These are phyloP conservation scores for Gastrolobium bilobum DNA, from an alignment of 306 rosid genomes.

Conservation along the genomic window DNA sequence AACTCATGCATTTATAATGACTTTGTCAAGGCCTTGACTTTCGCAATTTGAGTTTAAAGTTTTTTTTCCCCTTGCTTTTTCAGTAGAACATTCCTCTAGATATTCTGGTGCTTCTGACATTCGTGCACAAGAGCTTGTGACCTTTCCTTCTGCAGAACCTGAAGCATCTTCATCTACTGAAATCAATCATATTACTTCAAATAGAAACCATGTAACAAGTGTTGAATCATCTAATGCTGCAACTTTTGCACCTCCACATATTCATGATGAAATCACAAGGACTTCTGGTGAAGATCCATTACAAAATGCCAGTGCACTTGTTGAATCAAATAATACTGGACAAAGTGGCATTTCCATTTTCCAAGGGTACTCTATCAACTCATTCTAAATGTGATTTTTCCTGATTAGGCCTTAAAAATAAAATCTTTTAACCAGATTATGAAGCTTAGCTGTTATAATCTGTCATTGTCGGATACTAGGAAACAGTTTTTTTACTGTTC, in stretches of 20 bases:
- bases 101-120: slow-evolving; percentile 49
- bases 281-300: slow-evolving; percentile 51
- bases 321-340: slow-evolving; percentile 55
- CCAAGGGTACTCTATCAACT: slow-evolving; percentile 72
- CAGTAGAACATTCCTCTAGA: slow-evolving; percentile 72
- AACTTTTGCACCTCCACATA: slow-evolving; percentile 48
- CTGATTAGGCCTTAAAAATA: neutral
- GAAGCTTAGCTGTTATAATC: slow-evolving; percentile 14
- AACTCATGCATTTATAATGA: neutral
- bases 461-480: neutral
- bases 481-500: neutral
- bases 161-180: slow-evolving; percentile 51
- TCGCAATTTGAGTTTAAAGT: slow-evolving; percentile 29
- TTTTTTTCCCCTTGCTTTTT: slow-evolving; percentile 45
- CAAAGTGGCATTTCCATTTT: slow-evolving; percentile 79
- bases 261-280: slow-evolving; percentile 50
- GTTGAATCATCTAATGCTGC: slow-evolving; percentile 57
- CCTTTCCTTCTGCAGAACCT: slow-evolving; percentile 56
- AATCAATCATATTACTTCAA: slow-evolving; percentile 49
- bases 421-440: slow-evolving; percentile 6
- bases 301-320: slow-evolving; percentile 49
- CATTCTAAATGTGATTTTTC: slow-evolving; percentile 42
- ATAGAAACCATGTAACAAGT: slow-evolving; percentile 48
- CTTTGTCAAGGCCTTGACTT: slow-evolving; percentile 32
- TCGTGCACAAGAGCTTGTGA: slow-evolving; percentile 54